Percentiles rank a stretch among this genome's conserved stretches.
Evolutionary conservation across 352 stramenopile genomes (phyloP).

Genomic region (Phytophthora idaei): DNA sequence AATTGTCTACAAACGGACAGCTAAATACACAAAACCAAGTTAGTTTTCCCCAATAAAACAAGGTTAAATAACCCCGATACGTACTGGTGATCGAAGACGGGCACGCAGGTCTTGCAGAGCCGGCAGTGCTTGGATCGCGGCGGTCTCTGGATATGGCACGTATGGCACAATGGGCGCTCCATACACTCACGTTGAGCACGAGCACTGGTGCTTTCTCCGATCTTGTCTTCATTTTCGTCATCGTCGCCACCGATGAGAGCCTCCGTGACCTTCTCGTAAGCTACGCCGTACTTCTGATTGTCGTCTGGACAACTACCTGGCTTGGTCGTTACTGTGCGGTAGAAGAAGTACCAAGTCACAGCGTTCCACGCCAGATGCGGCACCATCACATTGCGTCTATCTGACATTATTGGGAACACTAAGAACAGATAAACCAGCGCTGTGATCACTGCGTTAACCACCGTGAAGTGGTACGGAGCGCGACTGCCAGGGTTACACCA

Average conservation of each 20-base stretch:
- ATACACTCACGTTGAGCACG: slow-evolving; percentile 39
- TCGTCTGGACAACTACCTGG: slow-evolving; percentile 57
- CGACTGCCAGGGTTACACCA: slow-evolving; percentile 60
- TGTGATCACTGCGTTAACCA: slow-evolving; percentile 53
- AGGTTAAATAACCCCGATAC: slow-evolving; percentile 20
- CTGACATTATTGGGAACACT: slow-evolving; percentile 63
- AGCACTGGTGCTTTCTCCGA: slow-evolving; percentile 20
- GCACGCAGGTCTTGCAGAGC: slow-evolving; percentile 94
- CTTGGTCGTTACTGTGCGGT: slow-evolving; percentile 57
- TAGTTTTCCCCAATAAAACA: slow-evolving; percentile 5
- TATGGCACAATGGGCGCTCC: slow-evolving; percentile 83
- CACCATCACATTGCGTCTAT: slow-evolving; percentile 61
- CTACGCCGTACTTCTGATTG: slow-evolving; percentile 34
- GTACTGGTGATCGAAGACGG: slow-evolving; percentile 98
- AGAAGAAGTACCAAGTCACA: slow-evolving; percentile 72
- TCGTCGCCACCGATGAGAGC: slow-evolving; percentile 35
- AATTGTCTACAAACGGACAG: slow-evolving; percentile 99
- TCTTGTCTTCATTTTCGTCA: slow-evolving; percentile 20
- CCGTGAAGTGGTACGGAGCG: slow-evolving; percentile 71
- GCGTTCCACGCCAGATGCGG: slow-evolving; percentile 66
- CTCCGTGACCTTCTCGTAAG: slow-evolving; percentile 71
- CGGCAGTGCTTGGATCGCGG: slow-evolving; percentile 86
- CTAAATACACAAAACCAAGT: slow-evolving; percentile 34
- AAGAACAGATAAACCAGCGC: slow-evolving; percentile 53
- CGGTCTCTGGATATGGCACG: slow-evolving; percentile 78